phyloP scores from a whole-genome alignment of 139 green algal species.

The Tetraselmis chui region DNA sequence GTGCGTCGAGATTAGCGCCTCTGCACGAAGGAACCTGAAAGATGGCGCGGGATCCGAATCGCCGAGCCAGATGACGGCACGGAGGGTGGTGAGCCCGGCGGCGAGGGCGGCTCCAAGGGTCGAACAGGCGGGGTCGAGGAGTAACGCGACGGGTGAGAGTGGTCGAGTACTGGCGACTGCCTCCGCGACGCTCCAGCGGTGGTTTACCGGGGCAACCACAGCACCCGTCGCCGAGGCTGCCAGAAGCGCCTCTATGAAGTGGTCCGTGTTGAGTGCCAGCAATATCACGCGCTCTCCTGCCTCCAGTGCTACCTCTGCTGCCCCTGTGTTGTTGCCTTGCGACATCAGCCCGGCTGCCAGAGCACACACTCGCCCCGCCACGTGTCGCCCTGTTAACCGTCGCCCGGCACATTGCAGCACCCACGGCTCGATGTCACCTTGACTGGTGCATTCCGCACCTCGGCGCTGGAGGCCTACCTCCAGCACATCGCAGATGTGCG shows the following conservation, averaged over 20 bases:
- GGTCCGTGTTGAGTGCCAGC: neutral
- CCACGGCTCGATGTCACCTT: neutral
- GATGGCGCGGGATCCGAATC: neutral
- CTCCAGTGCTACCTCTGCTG: neutral
- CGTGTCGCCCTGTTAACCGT: neutral
- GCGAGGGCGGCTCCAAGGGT: neutral
- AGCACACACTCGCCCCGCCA: neutral
- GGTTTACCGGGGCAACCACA: slow-evolving; percentile 66
- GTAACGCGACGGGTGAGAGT: neutral
- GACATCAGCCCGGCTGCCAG: neutral
- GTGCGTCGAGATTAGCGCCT: neutral
- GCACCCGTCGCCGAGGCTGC: slow-evolving; percentile 40
- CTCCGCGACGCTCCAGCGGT: slow-evolving; percentile 49
- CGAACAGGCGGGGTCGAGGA: neutral
- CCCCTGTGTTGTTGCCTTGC: neutral
- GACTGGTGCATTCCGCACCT: neutral
- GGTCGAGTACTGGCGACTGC: neutral
- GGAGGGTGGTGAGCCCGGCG: neutral
- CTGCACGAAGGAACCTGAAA: neutral
- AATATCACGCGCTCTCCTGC: neutral
- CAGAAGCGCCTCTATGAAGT: slow-evolving; percentile 47
- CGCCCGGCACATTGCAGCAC: neutral
- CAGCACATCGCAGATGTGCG: neutral
- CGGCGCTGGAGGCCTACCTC: neutral
- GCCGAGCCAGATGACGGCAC: neutral